Percentiles rank a stretch among this genome's conserved stretches.
Evolutionary conservation across 257 asterid genomes (phyloP).

Genomic region (Fraxinus quadrangulata): DNA sequence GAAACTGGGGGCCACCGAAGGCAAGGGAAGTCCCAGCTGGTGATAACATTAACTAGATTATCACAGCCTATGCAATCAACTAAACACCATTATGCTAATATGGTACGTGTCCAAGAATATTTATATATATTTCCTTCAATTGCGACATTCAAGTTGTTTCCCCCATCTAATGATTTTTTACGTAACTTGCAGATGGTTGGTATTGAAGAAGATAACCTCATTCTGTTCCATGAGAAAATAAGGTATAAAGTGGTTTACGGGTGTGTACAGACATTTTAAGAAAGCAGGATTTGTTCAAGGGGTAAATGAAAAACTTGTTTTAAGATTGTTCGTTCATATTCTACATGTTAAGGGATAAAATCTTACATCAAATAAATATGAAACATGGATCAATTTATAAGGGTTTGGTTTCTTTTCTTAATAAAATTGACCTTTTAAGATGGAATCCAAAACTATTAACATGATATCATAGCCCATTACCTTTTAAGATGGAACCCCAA

Average conservation of each 20-base stretch:
- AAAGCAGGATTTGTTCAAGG: neutral
- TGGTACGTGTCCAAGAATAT: slow-evolving; percentile 51
- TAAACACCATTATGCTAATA: slow-evolving; percentile 83
- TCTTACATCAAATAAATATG: no score
- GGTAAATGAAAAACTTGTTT: slow-evolving; percentile 9
- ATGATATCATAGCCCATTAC: no score
- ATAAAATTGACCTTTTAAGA: no score
- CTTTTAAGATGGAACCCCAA: no score
- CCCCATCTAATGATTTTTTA: slow-evolving; percentile 1
- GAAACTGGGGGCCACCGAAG: slow-evolving; percentile 62
- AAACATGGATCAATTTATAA: no score
- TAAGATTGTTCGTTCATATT: slow-evolving; percentile 15
- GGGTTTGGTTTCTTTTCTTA: no score
- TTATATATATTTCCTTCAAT: slow-evolving; percentile 2
- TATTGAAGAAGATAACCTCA: slow-evolving; percentile 67
- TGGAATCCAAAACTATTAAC: no score
- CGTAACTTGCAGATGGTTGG: slow-evolving; percentile 66
- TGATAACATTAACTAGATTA: slow-evolving; percentile 75
- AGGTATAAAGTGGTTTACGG: slow-evolving; percentile 50
- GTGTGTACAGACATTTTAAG: slow-evolving; percentile 6
- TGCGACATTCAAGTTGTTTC: neutral
- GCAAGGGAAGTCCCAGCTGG: slow-evolving; percentile 71
- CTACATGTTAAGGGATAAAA: no score
- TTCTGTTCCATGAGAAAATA: slow-evolving; percentile 78
- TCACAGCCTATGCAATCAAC: slow-evolving; percentile 53